A percentile compares a stretch with the other conserved stretches of the same genome.
Conservation (phyloP, 2,329 filamentous ascomycete species). For the Bertia moriformis region DNA sequence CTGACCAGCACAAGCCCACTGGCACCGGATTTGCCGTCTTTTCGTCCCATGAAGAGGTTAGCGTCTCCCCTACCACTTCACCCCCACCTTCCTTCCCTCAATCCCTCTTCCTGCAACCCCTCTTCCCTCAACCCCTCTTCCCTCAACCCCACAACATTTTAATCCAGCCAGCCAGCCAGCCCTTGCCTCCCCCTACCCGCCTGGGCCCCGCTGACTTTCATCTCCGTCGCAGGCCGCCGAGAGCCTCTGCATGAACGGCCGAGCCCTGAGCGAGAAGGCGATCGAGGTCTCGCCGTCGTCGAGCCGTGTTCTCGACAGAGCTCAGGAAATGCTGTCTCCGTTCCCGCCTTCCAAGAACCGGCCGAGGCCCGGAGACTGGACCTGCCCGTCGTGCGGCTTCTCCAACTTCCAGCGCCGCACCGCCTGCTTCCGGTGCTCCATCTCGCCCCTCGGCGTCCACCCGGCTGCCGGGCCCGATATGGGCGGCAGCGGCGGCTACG, state of each 20-base stretch:
- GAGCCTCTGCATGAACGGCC: slow-evolving; percentile 97
- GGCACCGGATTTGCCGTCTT: slow-evolving; percentile 97
- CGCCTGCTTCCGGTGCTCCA: slow-evolving; percentile 96
- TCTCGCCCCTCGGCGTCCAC: slow-evolving; percentile 77
- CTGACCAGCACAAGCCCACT: slow-evolving; percentile 98
- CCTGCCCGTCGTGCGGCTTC: slow-evolving; percentile 94
- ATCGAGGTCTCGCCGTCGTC: slow-evolving; percentile 97
- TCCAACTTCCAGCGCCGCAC: slow-evolving; percentile 98
- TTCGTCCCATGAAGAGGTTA: slow-evolving; percentile 96
- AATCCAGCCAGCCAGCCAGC: no score
- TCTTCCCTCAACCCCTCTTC: slow-evolving; percentile 1
- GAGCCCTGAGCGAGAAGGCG: slow-evolving; percentile 93
- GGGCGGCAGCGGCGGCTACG: slow-evolving; percentile 54
- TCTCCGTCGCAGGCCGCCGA: slow-evolving; percentile 66
- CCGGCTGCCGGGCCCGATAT: slow-evolving; percentile 50
- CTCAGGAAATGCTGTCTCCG: slow-evolving; percentile 86
- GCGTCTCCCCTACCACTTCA: slow-evolving; percentile 9
- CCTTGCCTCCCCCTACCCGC: slow-evolving; percentile 2
- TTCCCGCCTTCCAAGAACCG: slow-evolving; percentile 98
- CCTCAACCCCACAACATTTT: background rate
- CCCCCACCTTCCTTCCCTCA: background rate
- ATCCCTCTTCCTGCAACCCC: no score
- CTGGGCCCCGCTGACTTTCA: slow-evolving; percentile 3
- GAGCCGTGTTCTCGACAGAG: slow-evolving; percentile 88
- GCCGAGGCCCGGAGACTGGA: slow-evolving; percentile 94